Conservation (phyloP, 768 basidiomycete species). For the Leccinum incarnatum region DNA sequence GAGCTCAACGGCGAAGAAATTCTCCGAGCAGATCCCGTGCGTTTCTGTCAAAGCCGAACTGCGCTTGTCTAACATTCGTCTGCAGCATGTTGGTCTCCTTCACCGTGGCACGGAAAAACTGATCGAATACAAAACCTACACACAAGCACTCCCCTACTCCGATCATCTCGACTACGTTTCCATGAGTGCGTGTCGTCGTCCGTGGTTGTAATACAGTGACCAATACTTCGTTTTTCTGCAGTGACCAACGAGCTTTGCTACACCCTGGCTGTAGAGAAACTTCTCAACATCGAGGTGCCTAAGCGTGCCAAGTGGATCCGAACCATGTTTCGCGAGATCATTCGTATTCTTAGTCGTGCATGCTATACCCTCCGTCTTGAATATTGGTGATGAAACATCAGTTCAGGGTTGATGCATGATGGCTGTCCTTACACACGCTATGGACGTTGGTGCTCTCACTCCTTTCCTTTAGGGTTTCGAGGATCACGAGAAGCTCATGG, state of each 20-base stretch:
- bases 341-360: slow-evolving; percentile 89
- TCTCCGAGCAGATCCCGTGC: slow-evolving; percentile 79
- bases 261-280: slow-evolving; percentile 95
- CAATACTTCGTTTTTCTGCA: slow-evolving; percentile 32
- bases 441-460: slow-evolving; percentile 97
- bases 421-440: slow-evolving; percentile 93
- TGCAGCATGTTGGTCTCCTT: slow-evolving; percentile 87
- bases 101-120: slow-evolving; percentile 98
- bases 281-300: slow-evolving; percentile 95
- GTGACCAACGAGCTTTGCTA: slow-evolving; percentile 99
- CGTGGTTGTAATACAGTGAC: background rate
- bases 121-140: slow-evolving; percentile 98
- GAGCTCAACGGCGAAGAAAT: slow-evolving; percentile 98
- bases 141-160: slow-evolving; percentile 96
- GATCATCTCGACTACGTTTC: slow-evolving; percentile 99
- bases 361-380: slow-evolving; percentile 12
- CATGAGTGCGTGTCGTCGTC: slow-evolving; percentile 75
- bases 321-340: slow-evolving; percentile 95
- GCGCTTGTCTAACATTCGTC: slow-evolving; percentile 9
- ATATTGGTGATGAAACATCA: background rate
- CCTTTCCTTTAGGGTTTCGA: slow-evolving; percentile 99
- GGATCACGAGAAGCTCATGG: slow-evolving; percentile 99
- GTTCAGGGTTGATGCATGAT: slow-evolving; percentile 67
- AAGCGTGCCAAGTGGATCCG: slow-evolving; percentile 98
- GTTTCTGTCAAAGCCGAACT: slow-evolving; percentile 16